phyloP scores from a whole-genome alignment of 2,329 filamentous ascomycete species.

The Gaeumannomyces sp. region DNA sequence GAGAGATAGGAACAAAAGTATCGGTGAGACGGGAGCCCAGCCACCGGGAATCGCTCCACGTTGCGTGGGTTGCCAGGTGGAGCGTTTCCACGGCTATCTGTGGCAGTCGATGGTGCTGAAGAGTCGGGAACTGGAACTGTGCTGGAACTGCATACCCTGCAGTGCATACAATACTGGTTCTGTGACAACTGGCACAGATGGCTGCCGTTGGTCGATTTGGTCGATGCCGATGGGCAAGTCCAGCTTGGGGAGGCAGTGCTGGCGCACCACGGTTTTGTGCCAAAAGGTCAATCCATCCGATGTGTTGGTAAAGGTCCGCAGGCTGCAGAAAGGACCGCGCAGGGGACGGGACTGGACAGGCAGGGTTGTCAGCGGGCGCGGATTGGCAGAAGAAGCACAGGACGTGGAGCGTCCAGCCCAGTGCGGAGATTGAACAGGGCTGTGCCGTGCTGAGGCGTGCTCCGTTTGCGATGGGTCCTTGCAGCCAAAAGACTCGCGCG shows the following conservation, averaged over 20 bases:
- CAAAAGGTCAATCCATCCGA: not conserved
- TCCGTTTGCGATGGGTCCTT: not conserved
- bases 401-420: not conserved
- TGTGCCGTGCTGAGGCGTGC: not conserved
- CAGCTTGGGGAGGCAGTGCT: not conserved
- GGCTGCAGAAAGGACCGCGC: not conserved
- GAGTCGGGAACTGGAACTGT: no score
- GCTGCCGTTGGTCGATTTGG: not conserved
- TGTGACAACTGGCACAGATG: not conserved
- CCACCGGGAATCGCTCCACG: not conserved
- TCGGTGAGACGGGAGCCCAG: no score
- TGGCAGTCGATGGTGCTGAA: not conserved
- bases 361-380: no score
- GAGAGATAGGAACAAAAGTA: no score
- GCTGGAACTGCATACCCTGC: not conserved
- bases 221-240: not conserved
- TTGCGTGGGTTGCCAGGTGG: not conserved
- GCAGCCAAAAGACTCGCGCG: not conserved
- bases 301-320: not conserved
- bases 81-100: not conserved
- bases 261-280: not conserved
- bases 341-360: no score
- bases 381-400: not conserved
- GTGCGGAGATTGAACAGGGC: constrained; percentile 1
- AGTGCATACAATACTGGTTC: not conserved